phyloP scores from a whole-genome alignment of 1,139 yeast genomes.

The Pichia sp. region DNA sequence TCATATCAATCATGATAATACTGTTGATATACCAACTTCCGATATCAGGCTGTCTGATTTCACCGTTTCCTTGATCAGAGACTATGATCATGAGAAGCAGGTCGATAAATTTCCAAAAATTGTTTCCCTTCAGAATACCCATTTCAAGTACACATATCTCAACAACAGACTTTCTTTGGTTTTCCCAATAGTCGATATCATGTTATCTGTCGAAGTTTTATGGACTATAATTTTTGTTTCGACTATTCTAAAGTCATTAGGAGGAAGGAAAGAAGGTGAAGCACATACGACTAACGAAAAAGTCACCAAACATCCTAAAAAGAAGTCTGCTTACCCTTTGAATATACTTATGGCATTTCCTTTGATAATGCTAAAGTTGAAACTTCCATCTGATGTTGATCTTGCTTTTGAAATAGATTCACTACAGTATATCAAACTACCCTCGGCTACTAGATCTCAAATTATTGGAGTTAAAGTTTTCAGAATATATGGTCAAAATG shows the following conservation, averaged over 20 bases:
- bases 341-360: constrained; percentile 22
- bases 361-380: constrained; percentile 23
- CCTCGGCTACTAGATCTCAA: constrained; percentile 15
- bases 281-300: background rate
- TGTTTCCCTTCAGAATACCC: constrained; percentile 14
- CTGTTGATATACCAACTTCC: constrained; percentile 15
- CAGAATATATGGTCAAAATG: constrained; percentile 29
- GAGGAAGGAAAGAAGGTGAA: constrained; percentile 6
- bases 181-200: constrained; percentile 27
- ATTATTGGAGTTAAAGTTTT: constrained; percentile 23
- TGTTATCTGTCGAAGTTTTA: constrained; percentile 28
- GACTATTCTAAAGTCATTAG: constrained; percentile 21
- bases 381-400: constrained; percentile 27
- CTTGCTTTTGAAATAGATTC: constrained; percentile 29
- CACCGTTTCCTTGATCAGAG: constrained; percentile 19
- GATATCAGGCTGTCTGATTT: constrained; percentile 13
- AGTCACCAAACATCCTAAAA: background rate
- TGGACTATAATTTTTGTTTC: constrained; percentile 30
- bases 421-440: constrained; percentile 17
- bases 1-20: constrained; percentile 14
- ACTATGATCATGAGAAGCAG: constrained; percentile 20
- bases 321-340: background rate
- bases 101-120: constrained; percentile 12
- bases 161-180: constrained; percentile 19
- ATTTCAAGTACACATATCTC: constrained; percentile 17